phyloP scores from a whole-genome alignment of 2,329 filamentous ascomycete genomes.

The Monascus ruber region DNA sequence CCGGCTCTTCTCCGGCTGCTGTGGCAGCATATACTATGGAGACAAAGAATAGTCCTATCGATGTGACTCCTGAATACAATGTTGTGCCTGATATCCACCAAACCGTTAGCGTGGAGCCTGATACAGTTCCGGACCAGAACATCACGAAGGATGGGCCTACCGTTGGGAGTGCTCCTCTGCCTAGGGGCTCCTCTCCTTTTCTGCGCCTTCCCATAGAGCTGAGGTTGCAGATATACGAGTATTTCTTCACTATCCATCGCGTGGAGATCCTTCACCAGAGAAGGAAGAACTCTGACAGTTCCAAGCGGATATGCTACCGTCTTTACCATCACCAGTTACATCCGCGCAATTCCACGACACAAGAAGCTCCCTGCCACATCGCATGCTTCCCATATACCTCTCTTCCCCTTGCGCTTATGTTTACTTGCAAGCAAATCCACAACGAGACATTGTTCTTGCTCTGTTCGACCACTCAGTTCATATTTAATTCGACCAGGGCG shows the following conservation, averaged over 20 bases:
- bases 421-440: conserved; percentile 50
- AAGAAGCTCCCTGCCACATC: not conserved
- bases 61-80: no score
- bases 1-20: no score
- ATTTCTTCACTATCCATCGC: conserved; percentile 40
- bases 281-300: conserved; percentile 47
- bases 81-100: no score
- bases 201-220: not conserved
- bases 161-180: no score
- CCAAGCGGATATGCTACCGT: conserved; percentile 56
- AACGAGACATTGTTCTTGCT: conserved; percentile 54
- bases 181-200: not conserved
- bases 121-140: no score
- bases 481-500: conserved; percentile 9
- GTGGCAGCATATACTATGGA: no score
- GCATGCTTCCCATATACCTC: not conserved
- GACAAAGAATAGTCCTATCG: no score
- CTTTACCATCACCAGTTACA: conserved; percentile 43
- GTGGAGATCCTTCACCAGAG: conserved; percentile 19
- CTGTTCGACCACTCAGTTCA: conserved; percentile 33
- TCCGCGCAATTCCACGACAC: conserved; percentile 5
- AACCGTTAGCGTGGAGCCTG: no score
- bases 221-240: conserved; percentile 36
- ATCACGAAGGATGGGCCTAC: no score
- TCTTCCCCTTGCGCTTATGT: conserved; percentile 42